Evolutionary conservation across 225 moss, liverwort and hornwort genomes (phyloP), one percentile per base, ranked within the genome.

Genomic region (Climacium dendroides): DNA sequence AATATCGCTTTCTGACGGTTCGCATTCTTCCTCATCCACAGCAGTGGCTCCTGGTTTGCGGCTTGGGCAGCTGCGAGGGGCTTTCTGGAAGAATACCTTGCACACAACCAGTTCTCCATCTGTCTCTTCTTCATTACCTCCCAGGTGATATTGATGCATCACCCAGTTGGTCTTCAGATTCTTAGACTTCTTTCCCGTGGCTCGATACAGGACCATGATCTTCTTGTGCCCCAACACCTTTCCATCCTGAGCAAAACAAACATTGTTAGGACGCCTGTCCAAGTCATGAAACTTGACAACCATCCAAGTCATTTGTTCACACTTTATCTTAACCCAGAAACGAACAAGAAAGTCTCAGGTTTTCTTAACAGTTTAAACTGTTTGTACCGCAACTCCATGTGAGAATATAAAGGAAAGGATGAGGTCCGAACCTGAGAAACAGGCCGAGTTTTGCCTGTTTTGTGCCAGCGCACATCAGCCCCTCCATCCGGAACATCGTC

Each of bases 121-220:
- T 9, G 92, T 95, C 88, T 98, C 97, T 87, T 98, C 97, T 85
- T 98, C 97, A 14, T 93, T 92, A 29, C 85, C 89, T 7, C 97
- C 97, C 80, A 96, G 85, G 87, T 98, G 97, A 62, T 96, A 98
- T 89, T 98, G 97, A 86, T 98, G 97, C 92, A 96, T 95, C 78
- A 98, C 96, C 97, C 97, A 98, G 86, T 96, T 98, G 19, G 97
- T 98, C 85, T 96, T 98, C 85, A 96, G 91, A 73, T 96, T 94
- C 94, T 98, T 96, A 11, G 94, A 91, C 74, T 96, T 98, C 91
- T 98, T 98, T 7, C 94, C 92, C 2, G 96, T 94, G 14, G 94
- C 91, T 83, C 90, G 90, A 88, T 98, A 98, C 63, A 98, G 65
- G 20, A 98, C 97, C 97, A 98, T 98, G 61, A 98, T 98, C 90